Base-by-base conservation (phyloP, 345 rosid genomes). In the Pseudoturritis turrita region DNA sequence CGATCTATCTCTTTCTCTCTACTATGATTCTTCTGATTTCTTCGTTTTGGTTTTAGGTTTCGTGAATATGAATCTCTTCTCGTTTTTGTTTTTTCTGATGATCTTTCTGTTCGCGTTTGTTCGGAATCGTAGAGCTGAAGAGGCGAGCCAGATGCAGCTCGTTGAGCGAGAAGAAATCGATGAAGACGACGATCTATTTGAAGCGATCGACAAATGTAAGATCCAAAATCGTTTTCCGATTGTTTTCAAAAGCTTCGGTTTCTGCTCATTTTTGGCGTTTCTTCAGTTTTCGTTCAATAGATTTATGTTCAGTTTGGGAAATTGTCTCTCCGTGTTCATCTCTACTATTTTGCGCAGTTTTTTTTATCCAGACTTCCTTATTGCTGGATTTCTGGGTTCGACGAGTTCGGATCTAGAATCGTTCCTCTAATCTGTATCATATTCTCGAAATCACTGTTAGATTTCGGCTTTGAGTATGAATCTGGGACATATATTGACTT, bases 121-220 rank as follows among this genome's bases (percentile, higher is more conserved):
- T 45, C 62, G 75, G 74, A 52, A 3, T 43, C 60, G 45, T 76
- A 86, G 96, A 83, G 78, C 91, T 49, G 94, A 88, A 82, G 89
- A 86, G 47, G 76, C 78, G 53, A 84, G 79, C 62, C 91, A 88
- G 82, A 60, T 85, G 63, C 90, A 88, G 88, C 86, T 90, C 53
- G 84, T 88, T 50, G 89, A 85, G 62, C 89, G 92, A 41, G 90
- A 85, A 67, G 87, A 86, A 4, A 62, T 85, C 6, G 89, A 84
- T 25, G 95, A 83, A 44, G 94, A 88, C 68, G 95, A 86, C 6
- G 90, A 88, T 41, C 45, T 90, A 60, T 87, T 88, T 65, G 97
- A 88, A 83, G 88, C 84, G 41, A 88, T 90, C 37, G 92, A 90
- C 77, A 90, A 88, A 77, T 64, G 92, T 81, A 71, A 80, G 78